Conservation (phyloP, 495 filamentous ascomycete species). For the Xylaria curta region DNA sequence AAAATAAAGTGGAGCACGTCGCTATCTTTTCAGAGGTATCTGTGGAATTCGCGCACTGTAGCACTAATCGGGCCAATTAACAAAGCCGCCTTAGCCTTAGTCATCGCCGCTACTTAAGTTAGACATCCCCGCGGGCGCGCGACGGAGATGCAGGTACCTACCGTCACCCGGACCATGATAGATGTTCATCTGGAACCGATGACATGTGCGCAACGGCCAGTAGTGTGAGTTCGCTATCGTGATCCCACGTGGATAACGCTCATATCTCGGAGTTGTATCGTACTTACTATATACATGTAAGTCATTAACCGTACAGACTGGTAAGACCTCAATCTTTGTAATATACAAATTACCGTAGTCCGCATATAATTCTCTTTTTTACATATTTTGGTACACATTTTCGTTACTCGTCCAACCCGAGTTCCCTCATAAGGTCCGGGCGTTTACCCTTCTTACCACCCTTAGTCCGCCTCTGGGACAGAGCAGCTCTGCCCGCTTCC, state of each 20-base stretch:
- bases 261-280: neutral
- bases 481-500: conserved; percentile 38
- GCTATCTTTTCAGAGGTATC: neutral
- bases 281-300: too few species aligned
- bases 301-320: neutral
- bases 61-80: neutral
- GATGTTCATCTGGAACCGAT: neutral
- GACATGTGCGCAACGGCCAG: neutral
- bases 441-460: conserved; percentile 46
- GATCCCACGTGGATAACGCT: neutral
- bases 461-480: conserved; percentile 57
- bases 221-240: neutral
- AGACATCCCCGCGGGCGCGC: conserved; percentile 16
- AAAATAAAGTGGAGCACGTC: neutral
- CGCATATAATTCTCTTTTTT: neutral
- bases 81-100: conserved; percentile 17
- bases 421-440: conserved; percentile 19
- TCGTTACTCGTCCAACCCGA: neutral
- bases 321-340: neutral
- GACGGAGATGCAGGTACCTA: conserved; percentile 13
- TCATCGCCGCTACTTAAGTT: neutral
- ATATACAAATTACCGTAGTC: neutral
- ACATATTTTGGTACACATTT: neutral
- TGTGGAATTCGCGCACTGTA: neutral
- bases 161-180: neutral